A percentile compares a stretch with the other conserved stretches of the same genome.
Conservation (phyloP, 495 filamentous ascomycete genomes). For the Stereocaulon alpinum region DNA sequence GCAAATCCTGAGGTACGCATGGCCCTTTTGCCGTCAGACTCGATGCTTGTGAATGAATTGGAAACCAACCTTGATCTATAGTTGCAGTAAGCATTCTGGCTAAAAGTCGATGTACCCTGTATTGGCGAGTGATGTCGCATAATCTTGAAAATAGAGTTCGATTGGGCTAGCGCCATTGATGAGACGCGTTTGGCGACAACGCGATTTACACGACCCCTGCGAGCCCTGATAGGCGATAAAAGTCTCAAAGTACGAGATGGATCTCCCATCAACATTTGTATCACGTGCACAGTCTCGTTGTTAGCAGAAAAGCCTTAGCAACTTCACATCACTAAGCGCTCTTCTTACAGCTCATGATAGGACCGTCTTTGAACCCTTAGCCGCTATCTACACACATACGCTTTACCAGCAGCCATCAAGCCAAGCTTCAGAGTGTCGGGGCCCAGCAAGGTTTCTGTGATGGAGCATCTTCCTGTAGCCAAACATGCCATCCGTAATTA, state of each 20-base stretch:
- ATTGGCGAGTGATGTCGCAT: background rate
- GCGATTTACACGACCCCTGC: no score
- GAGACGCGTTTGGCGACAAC: background rate
- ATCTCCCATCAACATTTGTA: no score
- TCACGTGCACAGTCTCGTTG: no score
- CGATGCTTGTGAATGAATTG: background rate
- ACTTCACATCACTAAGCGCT: no score
- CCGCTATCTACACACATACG: background rate
- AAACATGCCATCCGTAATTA: background rate
- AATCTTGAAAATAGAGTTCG: background rate
- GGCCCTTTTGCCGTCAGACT: background rate
- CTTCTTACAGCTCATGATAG: no score
- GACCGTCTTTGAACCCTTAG: no score
- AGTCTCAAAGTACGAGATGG: no score
- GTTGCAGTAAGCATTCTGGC: background rate
- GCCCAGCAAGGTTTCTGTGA: background rate
- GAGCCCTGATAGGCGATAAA: no score
- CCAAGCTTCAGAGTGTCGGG: no score
- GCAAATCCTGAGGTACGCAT: background rate
- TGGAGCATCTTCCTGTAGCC: slow-evolving; percentile 8
- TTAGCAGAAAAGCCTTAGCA: no score
- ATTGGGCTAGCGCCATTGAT: background rate
- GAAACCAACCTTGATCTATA: background rate
- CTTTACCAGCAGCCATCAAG: background rate
- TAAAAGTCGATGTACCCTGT: background rate